A percentile compares a stretch with the other conserved stretches of the same genome.
These are phyloP conservation scores for Tricholoma bakamatsutake DNA, from an alignment of 768 basidiomycete species.

Conservation along the genomic window DNA sequence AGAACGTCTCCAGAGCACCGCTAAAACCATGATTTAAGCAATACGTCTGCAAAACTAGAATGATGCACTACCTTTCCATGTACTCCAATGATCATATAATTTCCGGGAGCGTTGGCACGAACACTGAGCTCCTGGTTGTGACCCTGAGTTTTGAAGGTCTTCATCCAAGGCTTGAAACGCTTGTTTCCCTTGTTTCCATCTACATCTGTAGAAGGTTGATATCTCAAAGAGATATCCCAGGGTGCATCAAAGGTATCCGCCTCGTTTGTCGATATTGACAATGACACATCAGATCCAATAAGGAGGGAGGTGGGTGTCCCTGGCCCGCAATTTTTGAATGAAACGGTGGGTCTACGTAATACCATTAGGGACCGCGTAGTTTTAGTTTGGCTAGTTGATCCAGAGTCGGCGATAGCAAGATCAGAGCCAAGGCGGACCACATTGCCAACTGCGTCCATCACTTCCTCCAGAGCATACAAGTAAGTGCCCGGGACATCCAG, in stretches of 20 bases:
- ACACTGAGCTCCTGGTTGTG: slow-evolving; percentile 39
- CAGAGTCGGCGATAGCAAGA: slow-evolving; percentile 12
- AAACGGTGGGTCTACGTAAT: slow-evolving; percentile 62
- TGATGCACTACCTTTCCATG: slow-evolving; percentile 52
- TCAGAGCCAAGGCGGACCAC: slow-evolving; percentile 42
- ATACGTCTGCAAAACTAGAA: slow-evolving; percentile 3
- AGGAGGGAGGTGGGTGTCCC: slow-evolving; percentile 65
- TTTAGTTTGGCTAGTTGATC: slow-evolving; percentile 33
- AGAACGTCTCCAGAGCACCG: slow-evolving; percentile 81
- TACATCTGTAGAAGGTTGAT: slow-evolving; percentile 43
- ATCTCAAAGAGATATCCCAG: slow-evolving; percentile 61
- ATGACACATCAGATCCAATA: slow-evolving; percentile 56
- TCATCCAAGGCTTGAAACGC: slow-evolving; percentile 55
- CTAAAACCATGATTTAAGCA: slow-evolving; percentile 23
- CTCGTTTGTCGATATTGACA: slow-evolving; percentile 48
- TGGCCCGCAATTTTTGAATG: slow-evolving; percentile 71
- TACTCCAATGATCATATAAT: slow-evolving; percentile 67
- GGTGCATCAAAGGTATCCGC: slow-evolving; percentile 60
- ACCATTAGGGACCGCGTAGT: slow-evolving; percentile 61
- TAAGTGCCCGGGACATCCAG: slow-evolving; percentile 62
- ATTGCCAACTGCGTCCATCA: slow-evolving; percentile 83
- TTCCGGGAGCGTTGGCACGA: slow-evolving; percentile 59
- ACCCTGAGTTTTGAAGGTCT: slow-evolving; percentile 47
- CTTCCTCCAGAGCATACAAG: slow-evolving; percentile 70
- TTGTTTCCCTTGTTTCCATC: slow-evolving; percentile 30